A percentile compares a stretch with the other conserved stretches of the same genome.
Conservation (phyloP, 371 early-diverging fungal genomes). For the Nosema muscidifuracis region DNA sequence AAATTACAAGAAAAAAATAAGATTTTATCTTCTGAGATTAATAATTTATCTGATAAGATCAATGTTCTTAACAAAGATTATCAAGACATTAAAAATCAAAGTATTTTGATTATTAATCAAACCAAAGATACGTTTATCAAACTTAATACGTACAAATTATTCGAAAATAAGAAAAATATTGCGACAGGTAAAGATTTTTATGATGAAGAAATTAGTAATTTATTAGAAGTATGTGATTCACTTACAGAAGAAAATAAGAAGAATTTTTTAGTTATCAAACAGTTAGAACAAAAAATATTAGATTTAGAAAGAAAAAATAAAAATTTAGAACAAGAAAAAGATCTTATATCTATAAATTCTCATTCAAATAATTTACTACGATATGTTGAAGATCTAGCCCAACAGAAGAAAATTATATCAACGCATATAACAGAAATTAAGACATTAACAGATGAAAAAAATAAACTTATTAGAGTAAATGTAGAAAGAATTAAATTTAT, state of each 20-base stretch:
- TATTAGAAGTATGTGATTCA: constrained; percentile 3
- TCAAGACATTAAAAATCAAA: not conserved
- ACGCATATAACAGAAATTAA: constrained; percentile 26
- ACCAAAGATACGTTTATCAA: not conserved
- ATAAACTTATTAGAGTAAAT: constrained; percentile 41
- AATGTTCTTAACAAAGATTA: not conserved
- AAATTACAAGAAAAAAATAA: not conserved
- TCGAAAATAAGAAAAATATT: not conserved
- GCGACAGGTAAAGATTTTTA: not conserved
- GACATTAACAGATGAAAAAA: constrained; percentile 38
- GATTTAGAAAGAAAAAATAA: not conserved
- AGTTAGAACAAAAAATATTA: not conserved
- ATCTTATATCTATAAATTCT: not conserved
- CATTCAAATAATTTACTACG: constrained; percentile 2
- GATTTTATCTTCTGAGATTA: not conserved
- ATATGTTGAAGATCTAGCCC: constrained; percentile 26
- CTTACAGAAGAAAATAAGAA: constrained; percentile 23
- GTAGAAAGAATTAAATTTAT: constrained; percentile 18
- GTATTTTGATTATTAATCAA: not conserved
- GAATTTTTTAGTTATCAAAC: too few species aligned
- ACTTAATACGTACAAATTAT: not conserved
- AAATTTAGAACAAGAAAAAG: constrained; percentile 17
- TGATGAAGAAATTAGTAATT: constrained; percentile 18
- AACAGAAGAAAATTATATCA: not conserved
- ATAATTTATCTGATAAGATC: not conserved